Percentiles rank a stretch among this genome's conserved stretches.
phyloP scores from a whole-genome alignment of 306 rosid species.

The Cajanus cajan region DNA sequence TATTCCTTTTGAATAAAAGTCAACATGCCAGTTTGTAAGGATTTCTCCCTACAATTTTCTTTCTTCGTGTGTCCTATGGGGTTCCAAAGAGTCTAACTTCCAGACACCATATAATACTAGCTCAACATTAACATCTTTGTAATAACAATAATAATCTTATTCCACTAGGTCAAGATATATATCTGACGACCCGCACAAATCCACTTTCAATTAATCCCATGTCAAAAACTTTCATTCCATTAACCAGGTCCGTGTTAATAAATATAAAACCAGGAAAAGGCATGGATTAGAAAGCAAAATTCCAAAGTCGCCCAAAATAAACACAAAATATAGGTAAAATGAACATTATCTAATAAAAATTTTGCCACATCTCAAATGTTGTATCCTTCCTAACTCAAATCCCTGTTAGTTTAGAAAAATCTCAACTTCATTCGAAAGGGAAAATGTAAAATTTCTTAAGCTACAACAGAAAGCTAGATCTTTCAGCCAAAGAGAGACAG shows the following conservation, averaged over 20 bases:
- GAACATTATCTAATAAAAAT: slow-evolving; percentile 36
- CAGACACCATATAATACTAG: neutral
- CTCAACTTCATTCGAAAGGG: slow-evolving; percentile 38
- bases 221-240: neutral
- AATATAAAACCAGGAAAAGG: neutral
- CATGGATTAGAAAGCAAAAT: neutral
- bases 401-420: slow-evolving; percentile 30
- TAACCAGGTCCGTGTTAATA: too few species aligned
- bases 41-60: neutral
- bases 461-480: slow-evolving; percentile 58
- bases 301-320: slow-evolving; percentile 21
- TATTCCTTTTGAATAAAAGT: too few species aligned
- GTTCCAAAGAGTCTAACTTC: neutral
- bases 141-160: too few species aligned
- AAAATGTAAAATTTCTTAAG: slow-evolving; percentile 28
- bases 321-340: slow-evolving; percentile 18
- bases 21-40: neutral
- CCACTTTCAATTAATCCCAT: slow-evolving; percentile 2
- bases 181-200: neutral
- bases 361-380: slow-evolving; percentile 28
- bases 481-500: slow-evolving; percentile 53
- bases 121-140: neutral
- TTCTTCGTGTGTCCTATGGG: neutral
- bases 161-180: too few species aligned
- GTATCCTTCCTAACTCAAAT: slow-evolving; percentile 42